phyloP scores from a whole-genome alignment of 441 rosid genomes.

The Jatropha multifida region DNA sequence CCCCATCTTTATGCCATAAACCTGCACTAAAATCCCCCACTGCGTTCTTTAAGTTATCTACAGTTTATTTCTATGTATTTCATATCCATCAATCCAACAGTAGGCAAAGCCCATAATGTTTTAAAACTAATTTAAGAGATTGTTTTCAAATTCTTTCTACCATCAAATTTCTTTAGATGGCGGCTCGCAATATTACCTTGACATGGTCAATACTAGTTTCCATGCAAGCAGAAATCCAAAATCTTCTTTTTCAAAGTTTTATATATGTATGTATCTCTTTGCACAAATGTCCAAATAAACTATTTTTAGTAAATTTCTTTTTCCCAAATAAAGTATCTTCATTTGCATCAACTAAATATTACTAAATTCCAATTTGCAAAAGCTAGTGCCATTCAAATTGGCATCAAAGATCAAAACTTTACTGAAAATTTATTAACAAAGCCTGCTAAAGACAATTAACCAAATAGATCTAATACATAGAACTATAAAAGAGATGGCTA shows the following conservation, averaged over 20 bases:
- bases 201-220: background rate
- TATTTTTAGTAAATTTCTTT: background rate
- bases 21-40: background rate
- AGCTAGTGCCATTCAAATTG: background rate
- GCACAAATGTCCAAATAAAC: background rate
- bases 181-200: background rate
- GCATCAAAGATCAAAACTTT: background rate
- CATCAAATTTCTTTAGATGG: background rate
- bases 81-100: background rate
- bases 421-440: background rate
- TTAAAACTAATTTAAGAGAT: background rate
- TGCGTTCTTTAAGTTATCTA: background rate
- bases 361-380: background rate
- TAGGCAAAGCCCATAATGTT: background rate
- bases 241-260: background rate
- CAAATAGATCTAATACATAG: background rate
- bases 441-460: background rate
- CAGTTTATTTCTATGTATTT: background rate
- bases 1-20: background rate
- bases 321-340: background rate
- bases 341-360: no score
- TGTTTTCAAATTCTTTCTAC: background rate
- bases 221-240: background rate
- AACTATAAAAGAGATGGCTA: background rate
- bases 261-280: background rate